These are phyloP conservation scores for Yamadazyma dushanensis DNA, from an alignment of 1,139 yeast genomes.

Conservation along the genomic window DNA sequence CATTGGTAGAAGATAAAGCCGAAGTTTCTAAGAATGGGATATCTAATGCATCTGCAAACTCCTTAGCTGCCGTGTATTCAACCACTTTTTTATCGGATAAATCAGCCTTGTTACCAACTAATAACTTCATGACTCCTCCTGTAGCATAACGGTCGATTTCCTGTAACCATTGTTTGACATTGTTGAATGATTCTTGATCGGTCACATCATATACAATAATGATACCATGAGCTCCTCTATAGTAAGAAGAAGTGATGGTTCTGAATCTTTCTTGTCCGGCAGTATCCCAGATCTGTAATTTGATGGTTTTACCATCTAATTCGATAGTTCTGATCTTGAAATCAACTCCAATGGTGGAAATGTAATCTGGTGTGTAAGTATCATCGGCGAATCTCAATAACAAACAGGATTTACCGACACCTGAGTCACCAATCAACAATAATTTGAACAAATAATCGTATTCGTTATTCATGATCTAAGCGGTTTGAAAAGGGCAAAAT, in stretches of 20 bases:
- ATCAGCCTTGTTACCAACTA: conserved; percentile 97
- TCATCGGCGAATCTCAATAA: conserved; percentile 95
- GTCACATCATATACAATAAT: conserved; percentile 98
- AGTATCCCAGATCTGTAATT: conserved; percentile 98
- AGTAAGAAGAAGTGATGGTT: conserved; percentile 95
- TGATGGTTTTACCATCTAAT: conserved; percentile 94
- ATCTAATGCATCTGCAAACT: conserved; percentile 94
- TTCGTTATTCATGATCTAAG: conserved; percentile 64
- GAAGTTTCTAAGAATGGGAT: conserved; percentile 96
- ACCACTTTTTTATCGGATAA: conserved; percentile 92
- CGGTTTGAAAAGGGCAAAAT: neutral
- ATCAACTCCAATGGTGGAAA: conserved; percentile 97
- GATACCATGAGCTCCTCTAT: conserved; percentile 98
- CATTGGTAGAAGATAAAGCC: conserved; percentile 93
- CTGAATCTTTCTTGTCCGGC: conserved; percentile 99
- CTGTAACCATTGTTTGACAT: conserved; percentile 98
- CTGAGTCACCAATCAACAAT: conserved; percentile 94
- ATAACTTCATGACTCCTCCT: conserved; percentile 92
- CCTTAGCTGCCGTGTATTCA: conserved; percentile 95
- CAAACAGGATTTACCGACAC: conserved; percentile 96
- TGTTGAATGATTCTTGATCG: conserved; percentile 95
- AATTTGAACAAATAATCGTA: conserved; percentile 97
- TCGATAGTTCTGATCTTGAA: conserved; percentile 97
- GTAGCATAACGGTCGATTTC: conserved; percentile 98
- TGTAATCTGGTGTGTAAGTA: conserved; percentile 95